phyloP scores from a whole-genome alignment of 2,329 filamentous ascomycete genomes.

The Colletotrichum graminicola region DNA sequence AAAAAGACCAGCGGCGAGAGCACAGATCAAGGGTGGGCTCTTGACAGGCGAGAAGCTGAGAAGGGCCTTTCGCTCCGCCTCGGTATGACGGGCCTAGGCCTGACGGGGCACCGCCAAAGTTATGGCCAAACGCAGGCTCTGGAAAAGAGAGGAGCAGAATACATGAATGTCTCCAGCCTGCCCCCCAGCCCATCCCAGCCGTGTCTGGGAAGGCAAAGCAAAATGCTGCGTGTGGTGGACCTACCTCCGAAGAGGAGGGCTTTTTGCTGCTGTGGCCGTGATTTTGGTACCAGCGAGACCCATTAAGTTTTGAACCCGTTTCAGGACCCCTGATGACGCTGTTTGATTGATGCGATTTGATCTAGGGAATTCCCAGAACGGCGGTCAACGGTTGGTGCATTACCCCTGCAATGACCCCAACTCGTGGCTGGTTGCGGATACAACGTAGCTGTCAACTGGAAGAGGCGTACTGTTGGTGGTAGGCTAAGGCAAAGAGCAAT shows the following conservation, averaged over 20 bases:
- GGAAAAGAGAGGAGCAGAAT: not conserved
- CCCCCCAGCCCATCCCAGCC: conserved; percentile 18
- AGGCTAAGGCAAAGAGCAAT: conserved; percentile 11
- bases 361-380: not conserved
- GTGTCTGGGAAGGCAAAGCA: conserved; percentile 32
- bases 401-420: not conserved
- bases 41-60: conserved; percentile 23
- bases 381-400: conserved; percentile 13
- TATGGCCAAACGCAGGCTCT: too few species aligned
- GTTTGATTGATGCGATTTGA: conserved; percentile 41
- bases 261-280: not conserved
- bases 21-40: conserved; percentile 21
- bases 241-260: not conserved
- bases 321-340: conserved; percentile 40
- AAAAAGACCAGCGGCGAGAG: not conserved
- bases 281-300: conserved; percentile 28
- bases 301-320: conserved; percentile 38
- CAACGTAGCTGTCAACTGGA: not conserved
- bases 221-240: not conserved
- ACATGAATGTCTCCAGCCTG: not conserved
- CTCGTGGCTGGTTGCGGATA: not conserved
- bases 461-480: conserved; percentile 11
- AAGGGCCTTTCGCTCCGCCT: not conserved
- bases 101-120: not conserved
- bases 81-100: conserved; percentile 21